Conservation (phyloP, 345 rosid genomes). For the Eucalyptus sp. region DNA sequence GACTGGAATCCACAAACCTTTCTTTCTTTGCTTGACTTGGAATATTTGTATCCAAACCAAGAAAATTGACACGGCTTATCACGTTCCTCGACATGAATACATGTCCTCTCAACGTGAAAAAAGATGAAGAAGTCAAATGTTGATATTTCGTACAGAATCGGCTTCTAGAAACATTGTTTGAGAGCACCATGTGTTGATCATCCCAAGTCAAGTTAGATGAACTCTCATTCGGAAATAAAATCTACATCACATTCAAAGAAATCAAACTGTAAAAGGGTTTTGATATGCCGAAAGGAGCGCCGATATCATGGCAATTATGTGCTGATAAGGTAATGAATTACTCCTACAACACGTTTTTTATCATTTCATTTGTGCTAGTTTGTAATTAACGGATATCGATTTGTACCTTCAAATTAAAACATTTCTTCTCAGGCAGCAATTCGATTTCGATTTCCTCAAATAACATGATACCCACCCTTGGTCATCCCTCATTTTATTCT, state of each 20-base stretch:
- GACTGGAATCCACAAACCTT: background rate
- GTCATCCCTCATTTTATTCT: background rate
- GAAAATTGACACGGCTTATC: background rate
- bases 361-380: background rate
- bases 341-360: background rate
- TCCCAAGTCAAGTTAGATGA: background rate
- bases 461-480: background rate
- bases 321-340: background rate
- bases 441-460: background rate
- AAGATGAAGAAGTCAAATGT: background rate
- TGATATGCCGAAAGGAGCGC: background rate
- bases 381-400: background rate
- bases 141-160: background rate
- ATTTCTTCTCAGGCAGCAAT: background rate
- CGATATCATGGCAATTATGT: rapidly evolving
- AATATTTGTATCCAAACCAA: background rate
- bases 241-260: background rate
- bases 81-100: background rate
- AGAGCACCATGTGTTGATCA: background rate
- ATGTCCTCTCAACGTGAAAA: background rate
- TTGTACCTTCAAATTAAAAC: background rate
- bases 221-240: background rate
- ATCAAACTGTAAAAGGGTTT: background rate
- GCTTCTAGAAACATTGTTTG: background rate
- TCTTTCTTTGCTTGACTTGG: background rate